Conservation (phyloP, 169 alveolate genomes). For the Plasmodium malariae region DNA sequence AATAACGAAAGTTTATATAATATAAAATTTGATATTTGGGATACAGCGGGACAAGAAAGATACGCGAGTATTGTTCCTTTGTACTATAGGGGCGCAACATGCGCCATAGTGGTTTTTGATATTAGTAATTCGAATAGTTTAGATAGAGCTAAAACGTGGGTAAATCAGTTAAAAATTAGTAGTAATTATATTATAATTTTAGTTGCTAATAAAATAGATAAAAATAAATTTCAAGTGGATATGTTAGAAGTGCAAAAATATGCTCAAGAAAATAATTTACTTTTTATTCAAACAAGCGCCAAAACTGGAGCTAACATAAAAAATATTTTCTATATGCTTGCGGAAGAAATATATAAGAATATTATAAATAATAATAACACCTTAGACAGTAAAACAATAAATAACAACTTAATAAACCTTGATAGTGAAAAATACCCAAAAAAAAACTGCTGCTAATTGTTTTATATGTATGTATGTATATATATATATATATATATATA, state of each 20-base stretch:
- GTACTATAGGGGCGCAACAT: slow-evolving; percentile 93
- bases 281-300: slow-evolving; percentile 87
- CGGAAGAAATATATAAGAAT: slow-evolving; percentile 77
- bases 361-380: slow-evolving; percentile 43
- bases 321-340: slow-evolving; percentile 82
- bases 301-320: slow-evolving; percentile 85
- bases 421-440: slow-evolving; percentile 52
- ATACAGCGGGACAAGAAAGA: slow-evolving; percentile 95
- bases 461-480: background rate
- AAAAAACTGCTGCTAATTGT: slow-evolving; percentile 56
- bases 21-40: slow-evolving; percentile 92
- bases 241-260: slow-evolving; percentile 83
- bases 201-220: slow-evolving; percentile 86
- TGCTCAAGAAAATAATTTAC: slow-evolving; percentile 82
- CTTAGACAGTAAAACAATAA: slow-evolving; percentile 28
- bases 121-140: slow-evolving; percentile 86
- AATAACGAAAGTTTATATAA: slow-evolving; percentile 54
- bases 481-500: background rate
- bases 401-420: slow-evolving; percentile 56
- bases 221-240: slow-evolving; percentile 80
- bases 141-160: slow-evolving; percentile 90
- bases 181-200: slow-evolving; percentile 82
- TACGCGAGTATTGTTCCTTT: slow-evolving; percentile 90
- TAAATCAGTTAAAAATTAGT: slow-evolving; percentile 82
- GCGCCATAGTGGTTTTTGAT: slow-evolving; percentile 92